These are phyloP conservation scores for Arthroderma uncinatum DNA, from an alignment of 2,329 filamentous ascomycete species.

Conservation along the genomic window DNA sequence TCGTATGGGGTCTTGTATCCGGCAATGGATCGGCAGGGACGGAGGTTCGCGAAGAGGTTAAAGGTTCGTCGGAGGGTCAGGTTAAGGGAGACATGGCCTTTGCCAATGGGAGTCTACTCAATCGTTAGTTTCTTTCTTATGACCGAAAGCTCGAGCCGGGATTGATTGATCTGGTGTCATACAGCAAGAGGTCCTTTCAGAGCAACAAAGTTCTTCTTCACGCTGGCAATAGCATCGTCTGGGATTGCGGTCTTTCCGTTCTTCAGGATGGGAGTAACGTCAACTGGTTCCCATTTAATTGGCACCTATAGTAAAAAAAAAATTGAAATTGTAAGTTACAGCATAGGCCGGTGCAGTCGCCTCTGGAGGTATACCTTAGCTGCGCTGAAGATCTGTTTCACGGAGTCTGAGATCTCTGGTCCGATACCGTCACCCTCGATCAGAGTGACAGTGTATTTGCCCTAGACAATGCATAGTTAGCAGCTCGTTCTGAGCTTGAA, in stretches of 20 bases:
- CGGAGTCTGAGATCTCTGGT: slow-evolving; percentile 91
- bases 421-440: slow-evolving; percentile 99
- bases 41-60: slow-evolving; percentile 99
- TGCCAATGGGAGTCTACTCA: slow-evolving; percentile 76
- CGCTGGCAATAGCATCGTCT: slow-evolving; percentile 82
- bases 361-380: slow-evolving; percentile 55
- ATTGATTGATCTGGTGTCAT: slow-evolving; percentile 27
- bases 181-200: slow-evolving; percentile 96
- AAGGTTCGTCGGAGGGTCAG: slow-evolving; percentile 96
- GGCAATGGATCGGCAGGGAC: slow-evolving; percentile 90
- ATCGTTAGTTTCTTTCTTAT: neutral
- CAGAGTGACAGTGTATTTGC: slow-evolving; percentile 89
- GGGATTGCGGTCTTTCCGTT: slow-evolving; percentile 94
- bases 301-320: slow-evolving; percentile 50
- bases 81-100: slow-evolving; percentile 98
- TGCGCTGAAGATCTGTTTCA: slow-evolving; percentile 97
- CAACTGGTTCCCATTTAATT: slow-evolving; percentile 92
- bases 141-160: neutral
- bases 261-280: slow-evolving; percentile 86
- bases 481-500: neutral
- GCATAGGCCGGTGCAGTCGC: neutral
- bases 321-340: slow-evolving; percentile 6
- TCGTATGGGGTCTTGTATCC: slow-evolving; percentile 99
- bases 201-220: slow-evolving; percentile 90
- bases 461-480: slow-evolving; percentile 51